Evolutionary conservation across 768 basidiomycete species (phyloP), one percentile per base, ranked within the genome.

Genomic region (Mycena polygramma): DNA sequence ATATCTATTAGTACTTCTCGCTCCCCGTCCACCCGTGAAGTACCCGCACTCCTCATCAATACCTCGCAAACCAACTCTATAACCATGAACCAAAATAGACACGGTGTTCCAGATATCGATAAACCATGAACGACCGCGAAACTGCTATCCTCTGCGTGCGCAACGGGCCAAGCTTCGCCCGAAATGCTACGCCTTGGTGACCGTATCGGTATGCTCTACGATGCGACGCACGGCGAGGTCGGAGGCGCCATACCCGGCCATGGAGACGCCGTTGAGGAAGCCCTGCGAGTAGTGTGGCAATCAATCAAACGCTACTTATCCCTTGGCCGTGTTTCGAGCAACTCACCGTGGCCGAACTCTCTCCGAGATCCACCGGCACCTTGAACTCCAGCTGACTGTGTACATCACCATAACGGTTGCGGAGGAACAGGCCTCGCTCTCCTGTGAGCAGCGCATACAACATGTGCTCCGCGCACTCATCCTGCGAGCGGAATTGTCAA

Each of bases 381-480:
- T 73, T 65, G 19, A 73, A 73, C 26, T 4, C 46, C 5, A 24
- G 48, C n/a, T 60, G 15, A 30, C 72, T 73, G 45, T 66, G 20
- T 14, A 37, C 46, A 35, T 73, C 57, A 7, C 72, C 72, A 11
- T 52, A 43, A 1, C 45, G 46, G 51, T 54, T 37, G 26, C 68
- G 51, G 30, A 73, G 5, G 62, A 70, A 73, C 14, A 73, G n/a
- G 2, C 72, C 72, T 1, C 61, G 60, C 4, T 62, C 36, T 14
- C 49, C 43, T 14, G 53, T 62, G 63, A 75, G 60, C 26, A 75
- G 67, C 10, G 73, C 75, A 59, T 70, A 72, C 39, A 75, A 61
- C 75, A 75, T 75, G 57, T 72, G 66, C 43, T 75, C 70, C 1
- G 72, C 75, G 45, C 51, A 63, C 10, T 58, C 57, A 17, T 61